Percentiles rank a stretch among this genome's conserved stretches.
These are phyloP conservation scores for Athelia sp. DNA, from an alignment of 1,284 basidiomycete genomes.

Conservation along the genomic window DNA sequence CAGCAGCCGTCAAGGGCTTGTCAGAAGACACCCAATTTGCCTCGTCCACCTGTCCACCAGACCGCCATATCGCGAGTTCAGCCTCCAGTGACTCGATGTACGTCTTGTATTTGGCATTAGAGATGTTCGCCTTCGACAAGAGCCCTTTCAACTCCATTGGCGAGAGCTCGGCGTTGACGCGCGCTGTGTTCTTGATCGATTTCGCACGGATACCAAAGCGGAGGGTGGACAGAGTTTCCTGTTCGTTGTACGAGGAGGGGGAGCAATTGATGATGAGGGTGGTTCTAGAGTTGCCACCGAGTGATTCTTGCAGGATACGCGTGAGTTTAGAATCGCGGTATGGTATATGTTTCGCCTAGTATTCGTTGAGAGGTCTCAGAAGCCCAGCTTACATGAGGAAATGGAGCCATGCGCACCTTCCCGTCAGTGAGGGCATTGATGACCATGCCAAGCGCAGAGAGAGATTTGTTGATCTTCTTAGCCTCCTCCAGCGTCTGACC, in stretches of 20 bases:
- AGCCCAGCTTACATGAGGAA: slow-evolving; percentile 4
- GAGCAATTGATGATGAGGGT: slow-evolving; percentile 99
- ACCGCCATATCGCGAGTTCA: slow-evolving; percentile 88
- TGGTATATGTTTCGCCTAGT: slow-evolving; percentile 91
- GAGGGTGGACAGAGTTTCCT: slow-evolving; percentile 95
- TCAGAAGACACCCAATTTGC: slow-evolving; percentile 77
- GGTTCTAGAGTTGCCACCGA: slow-evolving; percentile 98
- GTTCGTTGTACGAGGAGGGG: slow-evolving; percentile 93
- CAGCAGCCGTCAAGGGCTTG: slow-evolving; percentile 39
- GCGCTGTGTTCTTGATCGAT: slow-evolving; percentile 99
- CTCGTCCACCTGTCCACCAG: slow-evolving; percentile 84
- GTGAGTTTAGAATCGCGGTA: slow-evolving; percentile 99
- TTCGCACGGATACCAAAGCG: slow-evolving; percentile 99
- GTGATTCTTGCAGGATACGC: slow-evolving; percentile 98
- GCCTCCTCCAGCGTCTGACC: slow-evolving; percentile 99
- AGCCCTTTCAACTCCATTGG: slow-evolving; percentile 93
- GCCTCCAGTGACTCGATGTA: slow-evolving; percentile 90
- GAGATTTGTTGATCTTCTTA: slow-evolving; percentile 99
- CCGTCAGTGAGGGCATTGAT: slow-evolving; percentile 98
- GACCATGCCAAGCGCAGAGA: slow-evolving; percentile 98
- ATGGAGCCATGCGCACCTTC: slow-evolving; percentile 57
- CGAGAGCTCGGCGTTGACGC: slow-evolving; percentile 97
- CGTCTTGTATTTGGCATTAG: slow-evolving; percentile 80
- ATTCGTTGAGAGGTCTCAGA: slow-evolving; percentile 1
- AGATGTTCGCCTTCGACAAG: slow-evolving; percentile 86